Base-by-base conservation (phyloP, 768 basidiomycete genomes). In the Trametes sanguinea region DNA sequence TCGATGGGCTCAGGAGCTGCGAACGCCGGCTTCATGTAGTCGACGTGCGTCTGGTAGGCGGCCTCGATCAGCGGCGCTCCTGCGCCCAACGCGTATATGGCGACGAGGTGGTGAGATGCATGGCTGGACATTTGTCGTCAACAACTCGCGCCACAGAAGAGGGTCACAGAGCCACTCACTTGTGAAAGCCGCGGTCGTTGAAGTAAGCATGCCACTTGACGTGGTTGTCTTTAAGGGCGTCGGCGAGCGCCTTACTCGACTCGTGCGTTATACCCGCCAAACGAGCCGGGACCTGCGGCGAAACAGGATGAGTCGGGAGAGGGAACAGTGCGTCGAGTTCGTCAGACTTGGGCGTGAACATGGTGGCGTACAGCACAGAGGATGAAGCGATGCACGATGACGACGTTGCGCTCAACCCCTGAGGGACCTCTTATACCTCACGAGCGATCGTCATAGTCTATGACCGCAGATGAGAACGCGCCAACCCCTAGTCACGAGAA, bases 41-140 rank as follows among this genome's bases (percentile, higher is more conserved):
- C 67, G 43, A 75, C 76, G 57, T 83, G 78, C 0, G 67, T 74
- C 4, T 72, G 64, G 65, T 81, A 83, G 3, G 78, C 81, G 4
- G 75, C 78, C 44, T 77, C 70, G 2, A 84, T 71, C 43, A 82
- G 67, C 10, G 70, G 63, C 0, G 71, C 72, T 13, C 78, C 73
- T 0, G 81, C 88, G 2, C 89, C 89, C 10, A 91, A 71, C 0
- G 78, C 77, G 76, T 84, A 90, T 2, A 85, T 78, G 14, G 57
- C 57, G 29, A 59, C 57, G 27, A 59, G 57, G 10, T 59, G 57
- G 33, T 59, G 57, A 5, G 57, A 32, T 37, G 50, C 50, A 45
- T 59, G 57, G 17, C 57, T 59, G 32, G 3, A 10, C 5, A 7
- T 8, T 17, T 5, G 6, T 37, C 32, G 16, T 7, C 10, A 43